Percentiles rank a stretch among this genome's conserved stretches.
Evolutionary conservation across 495 filamentous ascomycete species (phyloP).

Genomic region (Hypomontagnella monticulosa): DNA sequence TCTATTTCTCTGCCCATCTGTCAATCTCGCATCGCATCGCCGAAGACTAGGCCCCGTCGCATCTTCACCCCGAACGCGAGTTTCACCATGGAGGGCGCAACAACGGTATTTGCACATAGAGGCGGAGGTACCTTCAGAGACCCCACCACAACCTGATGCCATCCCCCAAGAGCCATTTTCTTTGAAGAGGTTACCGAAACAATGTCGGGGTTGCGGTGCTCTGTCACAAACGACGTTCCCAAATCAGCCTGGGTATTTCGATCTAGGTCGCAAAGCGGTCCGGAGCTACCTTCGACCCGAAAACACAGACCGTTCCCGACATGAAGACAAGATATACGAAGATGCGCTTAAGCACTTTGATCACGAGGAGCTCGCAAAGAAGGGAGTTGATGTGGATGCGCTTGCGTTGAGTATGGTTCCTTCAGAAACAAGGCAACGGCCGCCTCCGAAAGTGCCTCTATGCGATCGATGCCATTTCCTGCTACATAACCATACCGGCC

Average conservation of each 20-base stretch:
- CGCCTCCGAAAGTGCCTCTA: constrained; percentile 56
- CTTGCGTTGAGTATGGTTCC: constrained; percentile 38
- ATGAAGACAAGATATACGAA: constrained; percentile 50
- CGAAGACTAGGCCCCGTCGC: constrained; percentile 25
- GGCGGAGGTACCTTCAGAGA: constrained; percentile 16
- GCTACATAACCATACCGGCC: constrained; percentile 74
- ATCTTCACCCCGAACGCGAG: constrained; percentile 15
- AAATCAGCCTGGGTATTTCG: constrained; percentile 81
- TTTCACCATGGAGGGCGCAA: constrained; percentile 37
- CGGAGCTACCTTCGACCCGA: constrained; percentile 54
- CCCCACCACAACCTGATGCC: background rate
- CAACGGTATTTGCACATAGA: constrained; percentile 46
- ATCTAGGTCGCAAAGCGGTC: constrained; percentile 62
- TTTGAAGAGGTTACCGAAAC: constrained; percentile 57
- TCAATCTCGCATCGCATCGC: constrained; percentile 29
- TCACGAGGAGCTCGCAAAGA: constrained; percentile 51
- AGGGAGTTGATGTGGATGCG: constrained; percentile 53
- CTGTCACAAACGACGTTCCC: constrained; percentile 75
- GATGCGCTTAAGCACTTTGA: constrained; percentile 53
- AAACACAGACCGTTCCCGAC: constrained; percentile 33
- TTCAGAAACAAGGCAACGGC: constrained; percentile 18
- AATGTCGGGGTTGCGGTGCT: constrained; percentile 91
- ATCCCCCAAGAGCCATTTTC: background rate
- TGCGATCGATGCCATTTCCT: constrained; percentile 91
- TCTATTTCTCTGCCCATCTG: constrained; percentile 56